Base-by-base conservation (phyloP, 495 filamentous ascomycete genomes). In the Podospora sp. region DNA sequence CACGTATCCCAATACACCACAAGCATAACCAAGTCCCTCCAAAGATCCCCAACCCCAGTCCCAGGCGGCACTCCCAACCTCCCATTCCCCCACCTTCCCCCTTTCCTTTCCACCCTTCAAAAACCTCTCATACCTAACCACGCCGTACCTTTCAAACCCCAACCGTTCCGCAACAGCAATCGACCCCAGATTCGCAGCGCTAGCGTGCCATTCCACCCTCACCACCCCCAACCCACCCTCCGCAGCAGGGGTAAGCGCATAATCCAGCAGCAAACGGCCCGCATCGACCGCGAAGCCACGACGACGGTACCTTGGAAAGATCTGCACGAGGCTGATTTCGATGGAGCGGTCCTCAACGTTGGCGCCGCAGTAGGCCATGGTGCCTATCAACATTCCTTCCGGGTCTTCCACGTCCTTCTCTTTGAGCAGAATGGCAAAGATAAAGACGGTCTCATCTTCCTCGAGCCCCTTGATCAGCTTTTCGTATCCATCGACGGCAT, bases 1-100 rank as follows among this genome's bases (percentile, higher is more conserved):
- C 49, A 52, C 3, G 49, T 22, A 52, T 52, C 12, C 49, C 49
- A 52, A 52, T 52, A 52, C 49, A 12, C 12, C 12, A 16, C 49
- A 52, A 52, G 14, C 49, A 52, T 52, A 16, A 52, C 49, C 49
- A 52, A 22, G 21, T 52, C 49, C 49, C 49, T 52, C 49, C 49
- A 52, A 3, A 52, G 4, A 52, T 52, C 49, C 49, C 49, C 49
- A 52, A 16, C 3, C 12, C 4, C 49, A 3, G 49, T 52, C 49
- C 49, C 49, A 52, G 49, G 49, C 49, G 49, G 49, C 49, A 52
- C 49, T 12, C 14, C 49, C 49, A 12, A 52, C 49, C 49, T 52
- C 49, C 49, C 49, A 22, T 52, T 52, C 21, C 49, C 40, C 49
- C 29, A 52, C 49, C 49, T 52, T 52, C 21, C 49, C 49, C 49